These are phyloP conservation scores for Fraxinus floribunda DNA, from an alignment of 305 asterid genomes.

Conservation along the genomic window DNA sequence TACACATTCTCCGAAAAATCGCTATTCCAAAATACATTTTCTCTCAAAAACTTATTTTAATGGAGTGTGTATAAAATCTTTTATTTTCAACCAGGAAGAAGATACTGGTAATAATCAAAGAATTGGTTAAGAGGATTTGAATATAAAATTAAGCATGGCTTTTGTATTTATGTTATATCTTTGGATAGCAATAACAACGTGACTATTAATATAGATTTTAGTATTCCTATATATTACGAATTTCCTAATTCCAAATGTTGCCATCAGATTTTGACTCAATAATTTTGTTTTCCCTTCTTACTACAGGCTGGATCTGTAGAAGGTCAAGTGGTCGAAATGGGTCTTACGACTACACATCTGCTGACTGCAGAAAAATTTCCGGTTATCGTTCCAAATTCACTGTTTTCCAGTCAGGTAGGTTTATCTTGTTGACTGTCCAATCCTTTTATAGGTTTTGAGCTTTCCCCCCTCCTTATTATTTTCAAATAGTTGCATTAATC, in stretches of 20 bases:
- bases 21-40: not conserved
- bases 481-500: not conserved
- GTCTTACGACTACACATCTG: conserved; percentile 80
- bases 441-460: not conserved
- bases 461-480: not conserved
- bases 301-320: conserved; percentile 92
- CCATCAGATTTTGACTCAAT: conserved; percentile 7
- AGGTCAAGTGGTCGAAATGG: conserved; percentile 93
- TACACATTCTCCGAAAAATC: not conserved
- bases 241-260: not conserved
- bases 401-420: conserved; percentile 86
- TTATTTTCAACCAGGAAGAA: not conserved
- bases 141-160: not conserved
- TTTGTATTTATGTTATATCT: not conserved
- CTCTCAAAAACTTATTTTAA: not conserved
- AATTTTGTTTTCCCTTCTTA: conserved; percentile 10
- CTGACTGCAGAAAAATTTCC: conserved; percentile 86
- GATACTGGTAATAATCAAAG: not conserved
- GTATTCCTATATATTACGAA: not conserved
- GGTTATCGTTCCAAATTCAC: conserved; percentile 82
- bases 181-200: not conserved
- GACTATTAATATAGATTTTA: not conserved
- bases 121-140: not conserved
- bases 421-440: not conserved
- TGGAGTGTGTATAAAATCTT: not conserved